phyloP scores from a whole-genome alignment of 345 rosid species.

The Kandelia obovata region DNA sequence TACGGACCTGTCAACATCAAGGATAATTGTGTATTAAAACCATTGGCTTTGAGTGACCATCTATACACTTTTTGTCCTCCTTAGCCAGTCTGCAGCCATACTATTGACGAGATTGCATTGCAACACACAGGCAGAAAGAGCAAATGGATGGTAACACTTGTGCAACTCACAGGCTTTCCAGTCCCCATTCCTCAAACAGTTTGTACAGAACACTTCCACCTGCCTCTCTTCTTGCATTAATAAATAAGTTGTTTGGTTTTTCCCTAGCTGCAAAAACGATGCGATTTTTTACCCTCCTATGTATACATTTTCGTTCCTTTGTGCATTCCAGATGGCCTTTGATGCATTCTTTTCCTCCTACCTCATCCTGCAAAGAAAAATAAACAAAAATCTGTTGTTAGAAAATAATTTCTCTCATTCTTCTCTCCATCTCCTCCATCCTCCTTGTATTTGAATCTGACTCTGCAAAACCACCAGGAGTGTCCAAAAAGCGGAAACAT shows the following conservation, averaged over 20 bases:
- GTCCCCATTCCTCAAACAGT: constrained; percentile 38
- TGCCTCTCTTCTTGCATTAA: constrained; percentile 15
- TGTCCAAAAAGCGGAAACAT: constrained; percentile 31
- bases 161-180: constrained; percentile 47
- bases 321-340: constrained; percentile 48
- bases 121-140: constrained; percentile 42
- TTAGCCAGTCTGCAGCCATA: constrained; percentile 37
- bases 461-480: constrained; percentile 3
- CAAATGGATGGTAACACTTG: constrained; percentile 47
- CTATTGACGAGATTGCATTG: constrained; percentile 46
- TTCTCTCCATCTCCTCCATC: constrained; percentile 53
- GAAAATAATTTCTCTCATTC: constrained; percentile 38
- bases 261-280: constrained; percentile 26
- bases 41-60: constrained; percentile 39
- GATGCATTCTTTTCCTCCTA: constrained; percentile 50
- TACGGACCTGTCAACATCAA: not conserved
- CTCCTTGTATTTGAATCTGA: constrained; percentile 36
- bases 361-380: constrained; percentile 29
- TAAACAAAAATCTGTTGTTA: constrained; percentile 38
- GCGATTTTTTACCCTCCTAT: constrained; percentile 43
- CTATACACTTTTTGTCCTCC: constrained; percentile 33
- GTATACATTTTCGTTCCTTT: constrained; percentile 42
- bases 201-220: constrained; percentile 15
- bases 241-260: constrained; percentile 36
- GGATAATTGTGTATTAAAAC: not conserved